Evolutionary conservation across 2,329 filamentous ascomycete genomes (phyloP), one percentile per base, ranked within the genome.

Genomic region (Talaromyces pinophilus): DNA sequence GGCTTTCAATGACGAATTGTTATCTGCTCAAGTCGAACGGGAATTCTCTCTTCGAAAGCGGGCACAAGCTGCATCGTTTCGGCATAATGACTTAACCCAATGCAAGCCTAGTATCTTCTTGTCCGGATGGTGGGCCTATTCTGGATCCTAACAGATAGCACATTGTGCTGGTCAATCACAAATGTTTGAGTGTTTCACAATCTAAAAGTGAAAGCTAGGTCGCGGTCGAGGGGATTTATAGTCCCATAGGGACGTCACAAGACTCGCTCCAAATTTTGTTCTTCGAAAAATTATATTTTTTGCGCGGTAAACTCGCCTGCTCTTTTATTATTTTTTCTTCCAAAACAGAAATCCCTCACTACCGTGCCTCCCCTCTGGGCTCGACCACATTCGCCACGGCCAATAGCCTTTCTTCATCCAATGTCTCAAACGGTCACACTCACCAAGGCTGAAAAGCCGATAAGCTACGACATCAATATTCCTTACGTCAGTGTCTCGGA

Each of bases 391-490:
- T 15, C 25, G 30, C 10, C 48, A 52, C 64, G 59, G 35, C 28
- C 66, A 62, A 54, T 64, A 46, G 42, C 33, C 50, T 61, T 38
- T 48, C 40, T 46, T 54, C 52, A n/a, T 48, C 46, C 64, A 62
- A 69, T 69, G 68, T 64, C 68, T 40, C 52, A 64, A 67, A 69
- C 68, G 61, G 64, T 57, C 38, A 69, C 68, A 30, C 62, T 66
- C 30, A 65, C 64, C 22, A 64, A 65, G 62, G 69, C 73, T 64
- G 72, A 78, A 46, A 69, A 69, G 62, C 77, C 78, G 30, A 78
- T 80, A 65, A 79, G 74, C 63, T 82, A 82, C 69, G 81, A 82
- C 70, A 82, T 82, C 73, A 82, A 83, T 71, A 77, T 83, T 59
- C 81, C 81, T 57, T 83, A 88, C 66, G 76, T 78, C 61, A 76